Conservation (phyloP, 257 asterid genomes). For the Nicotiana paniculata region DNA sequence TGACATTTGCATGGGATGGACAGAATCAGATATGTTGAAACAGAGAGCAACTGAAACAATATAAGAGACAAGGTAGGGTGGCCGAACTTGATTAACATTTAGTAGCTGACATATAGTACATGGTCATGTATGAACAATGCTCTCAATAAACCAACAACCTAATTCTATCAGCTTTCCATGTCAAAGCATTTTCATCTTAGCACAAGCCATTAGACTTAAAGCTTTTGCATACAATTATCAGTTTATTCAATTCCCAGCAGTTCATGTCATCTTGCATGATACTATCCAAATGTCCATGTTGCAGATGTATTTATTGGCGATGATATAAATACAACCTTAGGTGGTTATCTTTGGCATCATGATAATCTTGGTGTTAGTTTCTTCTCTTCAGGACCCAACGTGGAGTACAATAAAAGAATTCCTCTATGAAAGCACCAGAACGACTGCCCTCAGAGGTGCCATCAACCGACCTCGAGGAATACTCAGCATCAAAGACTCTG, state of each 20-base stretch:
- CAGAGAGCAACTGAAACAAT: not conserved
- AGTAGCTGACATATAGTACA: not conserved
- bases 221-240: not conserved
- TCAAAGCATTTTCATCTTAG: not conserved
- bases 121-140: not conserved
- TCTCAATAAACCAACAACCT: not conserved
- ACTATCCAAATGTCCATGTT: not conserved
- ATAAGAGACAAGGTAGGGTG: not conserved
- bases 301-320: not conserved
- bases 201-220: not conserved
- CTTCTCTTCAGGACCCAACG: not conserved
- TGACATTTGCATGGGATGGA: not conserved
- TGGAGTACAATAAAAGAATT: not conserved
- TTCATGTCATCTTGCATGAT: not conserved
- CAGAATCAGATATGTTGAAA: not conserved
- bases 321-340: too few species aligned
- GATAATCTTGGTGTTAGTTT: not conserved
- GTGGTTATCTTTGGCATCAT: too few species aligned
- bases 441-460: slow-evolving; percentile 21
- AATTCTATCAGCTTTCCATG: not conserved
- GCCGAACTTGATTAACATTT: not conserved
- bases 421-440: not conserved
- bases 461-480: slow-evolving; percentile 44
- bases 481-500: slow-evolving; percentile 56
- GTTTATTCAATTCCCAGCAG: not conserved